Evolutionary conservation across 345 rosid genomes (phyloP).

Genomic region (Citrus reticulata): DNA sequence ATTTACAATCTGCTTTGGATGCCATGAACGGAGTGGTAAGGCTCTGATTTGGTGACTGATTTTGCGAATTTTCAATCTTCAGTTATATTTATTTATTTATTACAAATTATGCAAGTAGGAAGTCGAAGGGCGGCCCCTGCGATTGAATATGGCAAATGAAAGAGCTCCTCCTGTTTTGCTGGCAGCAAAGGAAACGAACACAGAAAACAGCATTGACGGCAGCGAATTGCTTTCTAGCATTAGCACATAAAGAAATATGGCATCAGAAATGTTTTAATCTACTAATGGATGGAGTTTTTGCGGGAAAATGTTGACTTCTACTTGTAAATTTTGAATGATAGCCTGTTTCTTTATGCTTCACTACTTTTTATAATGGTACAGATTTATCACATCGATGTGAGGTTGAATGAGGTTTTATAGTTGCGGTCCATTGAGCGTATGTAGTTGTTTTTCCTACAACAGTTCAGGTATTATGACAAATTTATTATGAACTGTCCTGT

Average conservation of each 20-base stretch:
- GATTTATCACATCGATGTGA: slow-evolving; percentile 4
- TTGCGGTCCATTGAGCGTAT: neutral
- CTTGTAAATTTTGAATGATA: neutral
- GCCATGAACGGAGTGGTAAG: slow-evolving; percentile 84
- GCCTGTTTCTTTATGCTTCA: neutral
- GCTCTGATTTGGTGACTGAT: neutral
- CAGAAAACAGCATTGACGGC: slow-evolving; percentile 34
- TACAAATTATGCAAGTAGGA: slow-evolving; percentile 44
- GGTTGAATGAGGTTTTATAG: neutral
- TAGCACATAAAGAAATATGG: slow-evolving; percentile 28
- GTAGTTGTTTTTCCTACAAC: neutral
- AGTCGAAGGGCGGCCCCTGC: slow-evolving; percentile 82
- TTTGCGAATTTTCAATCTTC: neutral
- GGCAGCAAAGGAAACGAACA: slow-evolving; percentile 13
- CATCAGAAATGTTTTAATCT: neutral
- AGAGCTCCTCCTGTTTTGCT: slow-evolving; percentile 36
- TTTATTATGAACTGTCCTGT: neutral
- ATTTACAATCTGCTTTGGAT: slow-evolving; percentile 51
- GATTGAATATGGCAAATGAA: slow-evolving; percentile 64
- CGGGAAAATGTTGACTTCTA: neutral
- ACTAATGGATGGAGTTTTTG: neutral
- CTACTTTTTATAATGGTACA: neutral
- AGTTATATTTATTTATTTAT: slow-evolving; percentile 7
- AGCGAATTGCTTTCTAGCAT: slow-evolving; percentile 48
- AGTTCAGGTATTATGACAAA: neutral